phyloP scores from a whole-genome alignment of 495 filamentous ascomycete genomes.

The Neurospora sp. region DNA sequence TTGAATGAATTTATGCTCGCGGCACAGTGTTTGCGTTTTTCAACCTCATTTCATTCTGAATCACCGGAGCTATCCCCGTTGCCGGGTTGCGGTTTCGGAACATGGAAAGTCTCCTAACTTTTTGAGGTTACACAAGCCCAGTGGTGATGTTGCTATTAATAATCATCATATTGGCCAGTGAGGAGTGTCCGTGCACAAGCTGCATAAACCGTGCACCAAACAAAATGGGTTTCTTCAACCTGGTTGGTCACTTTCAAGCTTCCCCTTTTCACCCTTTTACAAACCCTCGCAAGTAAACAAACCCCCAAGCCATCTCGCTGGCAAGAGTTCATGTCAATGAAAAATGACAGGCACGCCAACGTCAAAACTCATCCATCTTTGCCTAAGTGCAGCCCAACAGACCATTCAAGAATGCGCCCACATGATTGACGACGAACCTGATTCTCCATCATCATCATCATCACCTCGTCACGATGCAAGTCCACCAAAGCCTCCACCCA shows the following conservation, averaged over 20 bases:
- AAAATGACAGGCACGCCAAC: neutral
- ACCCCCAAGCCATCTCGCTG: neutral
- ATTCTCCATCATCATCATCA: neutral
- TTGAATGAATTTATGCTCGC: neutral
- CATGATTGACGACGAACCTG: constrained; percentile 1
- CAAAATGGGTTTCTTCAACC: neutral
- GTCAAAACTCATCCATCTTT: neutral
- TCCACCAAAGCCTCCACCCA: neutral
- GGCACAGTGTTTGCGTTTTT: neutral
- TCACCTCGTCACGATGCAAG: neutral
- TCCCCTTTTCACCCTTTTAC: neutral
- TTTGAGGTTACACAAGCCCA: neutral
- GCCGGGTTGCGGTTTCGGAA: neutral
- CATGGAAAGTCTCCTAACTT: neutral
- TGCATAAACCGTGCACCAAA: neutral
- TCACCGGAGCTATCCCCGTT: neutral
- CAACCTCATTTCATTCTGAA: neutral
- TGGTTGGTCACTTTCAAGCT: neutral
- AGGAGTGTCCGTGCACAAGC: neutral
- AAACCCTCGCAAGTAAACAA: neutral
- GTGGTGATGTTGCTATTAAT: neutral
- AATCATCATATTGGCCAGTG: neutral
- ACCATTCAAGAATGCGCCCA: constrained; percentile 22
- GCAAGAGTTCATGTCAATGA: neutral
- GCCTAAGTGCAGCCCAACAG: constrained; percentile 9